Base-by-base conservation (phyloP, 73 alveolate species). In the Effrenium voratum region DNA sequence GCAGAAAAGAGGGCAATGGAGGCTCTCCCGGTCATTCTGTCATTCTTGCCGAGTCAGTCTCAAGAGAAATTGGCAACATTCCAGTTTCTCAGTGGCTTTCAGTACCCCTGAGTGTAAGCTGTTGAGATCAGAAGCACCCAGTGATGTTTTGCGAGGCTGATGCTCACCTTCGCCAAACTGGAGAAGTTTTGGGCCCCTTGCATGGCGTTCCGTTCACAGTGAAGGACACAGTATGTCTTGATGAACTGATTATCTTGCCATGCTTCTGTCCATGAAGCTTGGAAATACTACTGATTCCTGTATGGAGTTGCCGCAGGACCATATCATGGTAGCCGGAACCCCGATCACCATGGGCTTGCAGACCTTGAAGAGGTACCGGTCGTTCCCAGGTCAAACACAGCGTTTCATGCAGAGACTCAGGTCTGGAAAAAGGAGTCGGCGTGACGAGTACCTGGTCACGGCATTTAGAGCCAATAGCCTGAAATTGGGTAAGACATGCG, bases 121-220 rank as follows among this genome's bases (percentile, higher is more conserved):
- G 63, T 52, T 52, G 8, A 8, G 8, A 19, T 52, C 26, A 8
- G 63, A 52, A 12, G 63, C 63, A 52, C 26, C 19, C 63, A 8
- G 19, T 52, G 63, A 12, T 52, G 63, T 19, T 12, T 12, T 52
- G 63, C 26, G 26, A 66, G 77, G 95, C 95, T 2, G 95, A 87
- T 43, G 95, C 60, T 5, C 83, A 87, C 50, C 85, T 87, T 12
- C 50, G 45, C 28, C 45, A 40, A 32, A 87, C 95, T 8, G 95
- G 95, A 28, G 46, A 87, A 55, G 85, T 87, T 5, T 44, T 87
- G 70, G 95, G 95, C 49, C 95, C 95, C n/a, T 40, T 87, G 44
- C 95, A 87, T 44, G 95, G 95, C 41, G 83, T 87, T 46, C 95
- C 95, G 4, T 87, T 87, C 49, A 87, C 85, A 12, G 95, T 87